A percentile compares a stretch with the other conserved stretches of the same genome.
These are phyloP conservation scores for Clitopilus hobsonii DNA, from an alignment of 768 basidiomycete species.

Conservation along the genomic window DNA sequence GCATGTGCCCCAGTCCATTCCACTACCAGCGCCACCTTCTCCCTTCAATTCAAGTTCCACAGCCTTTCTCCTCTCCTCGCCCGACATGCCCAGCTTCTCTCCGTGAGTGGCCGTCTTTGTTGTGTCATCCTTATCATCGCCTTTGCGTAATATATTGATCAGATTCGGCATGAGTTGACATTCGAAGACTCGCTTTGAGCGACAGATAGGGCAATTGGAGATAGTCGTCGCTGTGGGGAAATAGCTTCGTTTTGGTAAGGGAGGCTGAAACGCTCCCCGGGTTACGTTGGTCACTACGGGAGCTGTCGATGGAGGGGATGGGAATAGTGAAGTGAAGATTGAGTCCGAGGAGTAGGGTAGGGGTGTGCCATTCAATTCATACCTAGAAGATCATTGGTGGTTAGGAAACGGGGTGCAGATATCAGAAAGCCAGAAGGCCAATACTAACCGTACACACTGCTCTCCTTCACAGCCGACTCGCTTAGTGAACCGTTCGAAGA, in stretches of 20 bases:
- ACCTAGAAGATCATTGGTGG: constrained; percentile 41
- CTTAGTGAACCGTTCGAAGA: constrained; percentile 82
- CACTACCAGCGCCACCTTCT: constrained; percentile 35
- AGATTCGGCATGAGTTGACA: constrained; percentile 94
- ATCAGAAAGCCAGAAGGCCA: not conserved
- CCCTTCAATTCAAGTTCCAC: constrained; percentile 54
- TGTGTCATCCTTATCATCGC: constrained; percentile 6
- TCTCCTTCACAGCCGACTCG: constrained; percentile 66
- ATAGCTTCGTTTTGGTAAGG: constrained; percentile 48
- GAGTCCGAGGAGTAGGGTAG: constrained; percentile 81
- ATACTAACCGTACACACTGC: constrained; percentile 81
- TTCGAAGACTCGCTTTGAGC: constrained; percentile 73
- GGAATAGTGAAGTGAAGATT: constrained; percentile 73
- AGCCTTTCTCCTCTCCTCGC: constrained; percentile 65
- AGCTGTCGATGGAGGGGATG: constrained; percentile 31
- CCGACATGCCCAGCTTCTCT: constrained; percentile 37
- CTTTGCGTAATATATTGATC: constrained; percentile 62
- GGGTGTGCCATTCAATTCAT: constrained; percentile 82
- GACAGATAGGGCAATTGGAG: constrained; percentile 66
- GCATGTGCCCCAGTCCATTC: constrained; percentile 95
- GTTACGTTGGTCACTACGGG: constrained; percentile 48
- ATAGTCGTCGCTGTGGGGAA: constrained; percentile 37
- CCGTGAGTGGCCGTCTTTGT: constrained; percentile 17
- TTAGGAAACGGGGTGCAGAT: not conserved
- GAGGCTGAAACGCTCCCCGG: constrained; percentile 50